Base-by-base conservation (phyloP, 2,329 filamentous ascomycete genomes). In the Paecilomyces dactylethromorphus region DNA sequence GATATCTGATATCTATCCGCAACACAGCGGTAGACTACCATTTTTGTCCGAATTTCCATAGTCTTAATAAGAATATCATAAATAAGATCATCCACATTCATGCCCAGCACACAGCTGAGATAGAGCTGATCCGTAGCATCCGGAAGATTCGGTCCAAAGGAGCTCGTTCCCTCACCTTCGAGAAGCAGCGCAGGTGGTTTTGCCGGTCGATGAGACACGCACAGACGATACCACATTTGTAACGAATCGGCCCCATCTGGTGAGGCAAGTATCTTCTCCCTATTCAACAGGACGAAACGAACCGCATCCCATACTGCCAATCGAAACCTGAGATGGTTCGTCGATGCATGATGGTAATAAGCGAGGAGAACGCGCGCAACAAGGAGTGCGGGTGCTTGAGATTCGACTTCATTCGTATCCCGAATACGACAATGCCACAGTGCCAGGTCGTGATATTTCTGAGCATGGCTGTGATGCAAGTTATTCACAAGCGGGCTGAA, bases 191-290 rank as follows among this genome's bases (percentile, higher is more conserved):
- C 50, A 10, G 64, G 62, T 26, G 59, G 60, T 24, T 62, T 64
- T 11, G 64, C 56, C 2, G 61, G 59, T 24, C 64, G 57, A 56
- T 64, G 62, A 1, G 64, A 66, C 6, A 55, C 54, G 31, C 59
- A 66, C 2, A 67, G 56, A 22, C 65, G 64, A 35, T 66, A 61
- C 65, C 65, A 67, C 58, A 67, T 54, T 57, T 67, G 65, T 24
- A 67, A 51, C 1, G 62, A 56, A 12, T 49, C 33, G 2, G 11
- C 3, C 0, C 61, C 62, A 3, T 51, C 26, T n/a, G 39, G 39
- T 18, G 39, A 39, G n/a, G 3, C n/a, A n/a, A 45, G 7, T 10
- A 45, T 45, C 15, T 45, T 45, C 15, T 5, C 18, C 18, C 39
- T n/a, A 45, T 45, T 45, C 15, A 18, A 5, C n/a, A 45, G 13